Conservation (phyloP, 345 rosid genomes). For the Boechera stricta region DNA sequence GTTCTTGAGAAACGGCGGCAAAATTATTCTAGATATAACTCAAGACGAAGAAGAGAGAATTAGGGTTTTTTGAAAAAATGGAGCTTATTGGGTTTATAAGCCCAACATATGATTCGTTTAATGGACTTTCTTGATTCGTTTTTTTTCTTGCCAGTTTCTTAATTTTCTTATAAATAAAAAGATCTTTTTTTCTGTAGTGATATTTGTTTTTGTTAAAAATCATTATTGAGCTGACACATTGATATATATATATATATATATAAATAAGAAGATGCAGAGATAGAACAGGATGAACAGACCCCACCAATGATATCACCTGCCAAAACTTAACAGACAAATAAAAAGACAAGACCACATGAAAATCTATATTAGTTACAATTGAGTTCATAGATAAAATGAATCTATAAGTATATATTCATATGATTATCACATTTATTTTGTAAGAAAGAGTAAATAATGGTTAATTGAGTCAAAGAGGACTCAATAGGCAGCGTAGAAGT, state of each 20-base stretch:
- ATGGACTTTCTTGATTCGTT: background rate
- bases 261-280: slow-evolving; percentile 16
- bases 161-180: background rate
- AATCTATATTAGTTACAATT: slow-evolving; percentile 14
- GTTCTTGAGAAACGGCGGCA: slow-evolving; percentile 5
- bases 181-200: background rate
- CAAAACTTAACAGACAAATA: slow-evolving; percentile 29
- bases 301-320: slow-evolving; percentile 43
- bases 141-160: background rate
- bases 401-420: background rate
- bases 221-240: slow-evolving; percentile 41
- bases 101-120: background rate
- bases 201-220: background rate
- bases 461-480: slow-evolving; percentile 24
- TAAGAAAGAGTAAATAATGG: slow-evolving; percentile 6
- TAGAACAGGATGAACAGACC: slow-evolving; percentile 36
- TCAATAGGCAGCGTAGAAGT: slow-evolving; percentile 27
- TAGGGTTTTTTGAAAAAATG: background rate
- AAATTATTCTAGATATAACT: background rate
- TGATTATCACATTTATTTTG: slow-evolving; percentile 29
- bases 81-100: slow-evolving; percentile 4
- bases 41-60: background rate
- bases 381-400: slow-evolving; percentile 23
- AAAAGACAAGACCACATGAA: slow-evolving; percentile 24
- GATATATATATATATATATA: background rate